Evolutionary conservation across 2,329 filamentous ascomycete genomes (phyloP), one percentile per base, ranked within the genome.

Genomic region (Akanthomyces lecanii): DNA sequence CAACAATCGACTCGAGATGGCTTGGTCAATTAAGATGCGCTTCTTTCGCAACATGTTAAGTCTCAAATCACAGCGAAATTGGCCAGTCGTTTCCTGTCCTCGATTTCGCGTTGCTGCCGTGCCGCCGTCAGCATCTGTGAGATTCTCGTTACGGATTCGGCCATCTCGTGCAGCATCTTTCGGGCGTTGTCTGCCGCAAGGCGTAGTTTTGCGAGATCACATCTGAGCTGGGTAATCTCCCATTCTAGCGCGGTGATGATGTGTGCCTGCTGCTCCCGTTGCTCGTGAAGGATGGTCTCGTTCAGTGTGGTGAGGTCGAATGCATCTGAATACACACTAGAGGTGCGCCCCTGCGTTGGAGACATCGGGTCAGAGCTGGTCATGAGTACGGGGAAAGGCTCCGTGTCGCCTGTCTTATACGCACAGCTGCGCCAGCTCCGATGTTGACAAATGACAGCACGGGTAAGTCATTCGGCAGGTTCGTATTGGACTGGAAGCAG

Each of bases 1-100:
- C 48, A 33, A 51, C 28, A 51, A 51, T n/a, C 21, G 48, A 51
- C 48, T 33, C 28, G 25, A 50, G 23, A 50, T 50, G 47, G 47
- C 47, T 28, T 12, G 47, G 47, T 5, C 23, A 11, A 14, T 12
- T 50, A 21, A 23, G 47, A 18, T 50, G 47, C 42, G 42, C 42
- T 44, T 16, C 14, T 44, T 44, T 44, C 42, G 42, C 47, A 50
- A 28, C 21, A 12, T 18, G 10, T 11, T 16, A 6, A 21, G 5
- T 14, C 48, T 51, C 25, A 51, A 33, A 51, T 30, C 23, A 51
- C 28, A 30, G 48, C 48, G 21, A 51, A 51, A n/a, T 51, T 51
- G 48, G 48, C 48, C 48, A 51, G 48, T n/a, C 48, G 48, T 51
- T 51, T 51, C 48, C 48, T 51, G 18, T n/a, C 28, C 48, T 51